Evolutionary conservation across 495 filamentous ascomycete genomes (phyloP), one percentile per base, ranked within the genome.

Genomic region (Cercophora sp.): DNA sequence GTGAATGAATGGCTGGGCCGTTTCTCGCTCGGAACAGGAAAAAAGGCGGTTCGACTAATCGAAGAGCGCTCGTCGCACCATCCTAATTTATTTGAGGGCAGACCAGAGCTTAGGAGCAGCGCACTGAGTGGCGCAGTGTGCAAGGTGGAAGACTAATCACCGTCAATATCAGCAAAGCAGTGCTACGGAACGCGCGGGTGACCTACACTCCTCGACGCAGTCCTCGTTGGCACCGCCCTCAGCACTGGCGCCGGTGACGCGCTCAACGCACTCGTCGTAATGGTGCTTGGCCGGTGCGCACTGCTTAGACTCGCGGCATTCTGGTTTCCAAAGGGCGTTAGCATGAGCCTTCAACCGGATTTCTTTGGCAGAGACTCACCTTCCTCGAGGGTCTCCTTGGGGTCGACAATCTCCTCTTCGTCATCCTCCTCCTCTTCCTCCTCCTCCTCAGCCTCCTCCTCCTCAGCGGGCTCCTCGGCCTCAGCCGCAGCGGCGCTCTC

Each of bases 161-260:
- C 31, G 40, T 48, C n/a, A 45, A 22, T 6, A n/a, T n/a, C n/a
- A n/a, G n/a, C n/a, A n/a, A n/a, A n/a, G n/a, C n/a, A n/a, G n/a
- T n/a, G n/a, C n/a, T n/a, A n/a, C n/a, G n/a, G n/a, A n/a, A n/a
- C n/a, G n/a, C n/a, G n/a, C n/a, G n/a, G 35, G 5, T 19, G 19
- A 83, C 91, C 77, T 85, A 96, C 93, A 98, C 80, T 98, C 93
- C 79, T 98, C 93, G 57, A 98, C 88, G 63, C 93, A 98, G 77
- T 98, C 92, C 80, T 98, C 93, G 70, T 79, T 77, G 66, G 79
- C 75, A 58, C 79, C 84, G 42, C 69, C 68, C 24, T 72, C 65
- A 15, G 87, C 81, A 59, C 82, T 73, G 68, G 87, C 82, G 61
- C 70, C 71, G 51, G 84, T 92, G 58, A 96, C 93, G 60, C 93